Evolutionary conservation across 257 asterid genomes (phyloP).

Genomic region (Solanum boliviense): DNA sequence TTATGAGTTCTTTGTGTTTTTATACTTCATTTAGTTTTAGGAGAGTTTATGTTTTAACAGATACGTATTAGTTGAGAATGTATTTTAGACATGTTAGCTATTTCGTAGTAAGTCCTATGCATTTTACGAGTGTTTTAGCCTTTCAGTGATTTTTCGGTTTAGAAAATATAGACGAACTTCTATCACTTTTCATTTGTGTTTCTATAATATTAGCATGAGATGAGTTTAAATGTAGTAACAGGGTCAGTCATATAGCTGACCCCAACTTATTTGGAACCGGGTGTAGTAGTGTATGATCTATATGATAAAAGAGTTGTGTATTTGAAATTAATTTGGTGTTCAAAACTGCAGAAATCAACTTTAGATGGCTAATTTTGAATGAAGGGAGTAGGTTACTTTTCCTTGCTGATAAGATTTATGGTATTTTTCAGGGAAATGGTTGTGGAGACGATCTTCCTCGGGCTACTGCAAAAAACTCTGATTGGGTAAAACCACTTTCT

Average conservation of each 20-base stretch:
- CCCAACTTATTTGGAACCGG: background rate
- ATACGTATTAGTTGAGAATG: background rate
- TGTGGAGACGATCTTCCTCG: conserved; percentile 18
- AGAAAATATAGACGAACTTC: background rate
- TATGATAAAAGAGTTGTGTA: background rate
- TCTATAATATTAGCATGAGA: background rate
- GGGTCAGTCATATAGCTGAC: background rate
- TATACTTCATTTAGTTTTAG: background rate
- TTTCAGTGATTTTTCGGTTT: background rate
- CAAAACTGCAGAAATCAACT: background rate
- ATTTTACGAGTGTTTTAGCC: background rate
- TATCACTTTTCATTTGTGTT: background rate
- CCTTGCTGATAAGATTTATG: background rate
- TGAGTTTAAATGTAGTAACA: background rate
- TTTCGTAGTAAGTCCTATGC: background rate
- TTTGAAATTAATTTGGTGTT: background rate
- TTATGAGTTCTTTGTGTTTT: background rate
- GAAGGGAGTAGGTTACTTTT: background rate
- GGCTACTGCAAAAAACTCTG: conserved; percentile 2
- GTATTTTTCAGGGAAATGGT: conserved; percentile 43
- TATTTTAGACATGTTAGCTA: background rate
- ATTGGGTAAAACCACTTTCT: conserved; percentile 35
- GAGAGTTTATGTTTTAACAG: background rate
- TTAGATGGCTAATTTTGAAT: background rate
- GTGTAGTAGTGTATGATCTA: background rate